Conservation (phyloP, 345 rosid genomes). For the Ailanthus altissimus region DNA sequence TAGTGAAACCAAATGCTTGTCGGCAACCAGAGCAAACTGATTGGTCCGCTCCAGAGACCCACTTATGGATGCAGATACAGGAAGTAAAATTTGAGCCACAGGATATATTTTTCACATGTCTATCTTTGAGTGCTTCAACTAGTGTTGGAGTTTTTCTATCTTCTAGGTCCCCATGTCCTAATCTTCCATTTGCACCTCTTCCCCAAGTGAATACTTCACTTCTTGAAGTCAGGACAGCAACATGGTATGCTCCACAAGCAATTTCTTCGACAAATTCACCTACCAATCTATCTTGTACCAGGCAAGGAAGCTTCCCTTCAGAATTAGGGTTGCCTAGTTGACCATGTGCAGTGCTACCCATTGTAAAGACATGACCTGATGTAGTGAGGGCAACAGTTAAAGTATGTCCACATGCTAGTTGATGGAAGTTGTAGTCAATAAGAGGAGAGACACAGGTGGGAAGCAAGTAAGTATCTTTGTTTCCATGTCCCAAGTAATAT, state of each 20-base stretch:
- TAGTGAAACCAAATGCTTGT: constrained; percentile 91
- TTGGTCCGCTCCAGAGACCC: constrained; percentile 95
- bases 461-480: constrained; percentile 72
- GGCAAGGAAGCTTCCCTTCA: constrained; percentile 70
- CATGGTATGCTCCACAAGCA: constrained; percentile 87
- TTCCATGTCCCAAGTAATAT: constrained; percentile 88
- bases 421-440: constrained; percentile 89
- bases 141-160: constrained; percentile 73
- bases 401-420: constrained; percentile 80
- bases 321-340: constrained; percentile 74
- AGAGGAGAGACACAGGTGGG: constrained; percentile 87
- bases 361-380: constrained; percentile 89
- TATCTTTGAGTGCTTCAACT: constrained; percentile 79
- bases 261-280: constrained; percentile 98
- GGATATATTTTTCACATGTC: constrained; percentile 85
- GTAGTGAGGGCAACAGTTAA: constrained; percentile 89
- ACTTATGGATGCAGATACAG: constrained; percentile 88
- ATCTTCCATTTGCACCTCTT: constrained; percentile 79
- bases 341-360: constrained; percentile 78
- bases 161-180: constrained; percentile 88
- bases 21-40: constrained; percentile 91
- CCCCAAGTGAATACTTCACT: constrained; percentile 98
- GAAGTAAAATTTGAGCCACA: constrained; percentile 95
- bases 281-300: constrained; percentile 82
- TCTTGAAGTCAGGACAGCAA: constrained; percentile 80